Evolutionary conservation across 441 rosid genomes (phyloP), one percentile per base, ranked within the genome.

Genomic region (Mallotus repandus): DNA sequence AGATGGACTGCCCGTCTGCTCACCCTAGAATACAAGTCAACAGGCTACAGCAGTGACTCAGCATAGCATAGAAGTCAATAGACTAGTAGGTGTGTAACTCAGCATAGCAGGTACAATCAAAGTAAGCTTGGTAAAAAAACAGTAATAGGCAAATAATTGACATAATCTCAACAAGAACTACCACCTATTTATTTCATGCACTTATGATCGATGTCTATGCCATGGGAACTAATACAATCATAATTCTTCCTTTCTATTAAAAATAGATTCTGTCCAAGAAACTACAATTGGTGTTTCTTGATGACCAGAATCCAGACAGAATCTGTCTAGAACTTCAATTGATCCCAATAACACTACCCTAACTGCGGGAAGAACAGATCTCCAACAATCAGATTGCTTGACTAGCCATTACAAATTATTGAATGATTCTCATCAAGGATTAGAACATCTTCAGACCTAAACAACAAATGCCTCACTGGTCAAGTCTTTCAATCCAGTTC

Each of bases 301-400:
- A 46, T 54, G 43, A 77, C 52, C 29, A 66, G 41, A 71, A 29
- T 72, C 52, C 29, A 66, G 41, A 71, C 18, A 29, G 43, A 29
- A 66, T 21, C 25, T 19, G 21, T 15, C 54, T 38, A 22, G 25
- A 48, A 45, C 53, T n/a, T 71, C n/a, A 54, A 19, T 29, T n/a
- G 43, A 63, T 32, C 22, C 25, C 55, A 54, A 55, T 57, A 65
- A 70, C 43, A 60, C 69, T 25, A 67, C 63, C 56, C 59, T 2
- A 60, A 64, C 61, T 22, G 29, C 50, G 2, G 19, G 29, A 52
- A 22, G 58, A n/a, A 22, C 43, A 63, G 38, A 68, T 25, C 19
- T 45, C 29, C 21, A 61, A 66, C 49, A 14, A 56, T 46, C 46
- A 21, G 62, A 60, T 66, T 50, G 61, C 64, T 53, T 9, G 22